Percentiles rank a stretch among this genome's conserved stretches.
Evolutionary conservation across 2,329 filamentous ascomycete genomes (phyloP).

Genomic region (Aureobasidium sp.): DNA sequence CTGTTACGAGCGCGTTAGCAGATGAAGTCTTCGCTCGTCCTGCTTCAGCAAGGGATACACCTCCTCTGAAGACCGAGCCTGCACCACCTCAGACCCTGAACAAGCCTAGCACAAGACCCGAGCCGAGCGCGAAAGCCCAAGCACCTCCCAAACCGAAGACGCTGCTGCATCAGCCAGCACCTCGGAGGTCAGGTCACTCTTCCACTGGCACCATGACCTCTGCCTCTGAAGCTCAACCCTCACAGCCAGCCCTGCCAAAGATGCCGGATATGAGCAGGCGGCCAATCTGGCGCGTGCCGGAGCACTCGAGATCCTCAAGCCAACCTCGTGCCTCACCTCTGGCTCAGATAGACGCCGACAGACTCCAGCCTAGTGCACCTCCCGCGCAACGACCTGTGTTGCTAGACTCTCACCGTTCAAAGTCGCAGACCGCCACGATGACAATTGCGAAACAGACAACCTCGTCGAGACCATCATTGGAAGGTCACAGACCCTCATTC

Average conservation of each 20-base stretch:
- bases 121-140: not conserved
- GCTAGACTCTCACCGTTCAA: slow-evolving; percentile 40
- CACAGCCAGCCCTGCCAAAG: slow-evolving; percentile 35
- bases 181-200: slow-evolving; percentile 46
- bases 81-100: not conserved
- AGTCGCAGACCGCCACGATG: slow-evolving; percentile 43
- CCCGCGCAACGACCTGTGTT: slow-evolving; percentile 32
- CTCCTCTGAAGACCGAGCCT: not conserved
- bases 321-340: slow-evolving; percentile 39
- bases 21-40: slow-evolving; percentile 67
- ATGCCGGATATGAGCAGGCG: slow-evolving; percentile 33
- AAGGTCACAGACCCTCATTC: slow-evolving; percentile 57
- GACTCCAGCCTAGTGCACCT: slow-evolving; percentile 29
- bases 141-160: slow-evolving; percentile 20
- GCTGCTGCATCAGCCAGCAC: slow-evolving; percentile 37
- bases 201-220: slow-evolving; percentile 77
- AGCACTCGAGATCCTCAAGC: slow-evolving; percentile 39
- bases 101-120: not conserved
- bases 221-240: slow-evolving; percentile 39
- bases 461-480: slow-evolving; percentile 60
- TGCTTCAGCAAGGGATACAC: not conserved
- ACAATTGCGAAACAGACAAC: slow-evolving; percentile 46
- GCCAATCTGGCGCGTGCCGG: slow-evolving; percentile 49
- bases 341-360: slow-evolving; percentile 28
- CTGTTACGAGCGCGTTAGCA: slow-evolving; percentile 66